Base-by-base conservation (phyloP, 1,284 basidiomycete genomes). In the Melampsora abietis-canadensis region DNA sequence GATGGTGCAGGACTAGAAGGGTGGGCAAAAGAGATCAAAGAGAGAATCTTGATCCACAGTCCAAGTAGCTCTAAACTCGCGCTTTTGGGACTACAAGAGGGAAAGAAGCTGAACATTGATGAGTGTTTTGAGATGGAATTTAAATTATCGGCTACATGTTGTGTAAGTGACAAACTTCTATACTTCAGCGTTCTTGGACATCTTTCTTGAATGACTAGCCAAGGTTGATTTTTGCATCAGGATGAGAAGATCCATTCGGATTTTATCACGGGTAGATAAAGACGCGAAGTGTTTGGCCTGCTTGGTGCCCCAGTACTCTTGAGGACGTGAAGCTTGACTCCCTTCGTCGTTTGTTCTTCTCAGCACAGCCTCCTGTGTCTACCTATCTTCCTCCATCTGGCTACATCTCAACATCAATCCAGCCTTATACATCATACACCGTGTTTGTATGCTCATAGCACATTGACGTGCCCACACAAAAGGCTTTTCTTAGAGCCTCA, bases 51-150 rank as follows among this genome's bases (percentile, higher is more conserved):
- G 61, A 79, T 86, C 77, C 87, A 92, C 68, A 93, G 92, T 81
- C 94, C 94, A 4, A 95, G 93, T 2, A 94, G 92, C 79, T 85
- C 95, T 79, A 92, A 90, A 80, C 89, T 97, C 34, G 87, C 93
- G 21, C 84, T 97, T 21, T 83, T 86, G 78, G 90, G 91, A 12
- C 86, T 94, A 76, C 87, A 90, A 67, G 84, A 85, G 76, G 92
- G 91, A 17, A 87, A 85, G 79, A 82, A 83, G 2, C 83, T 89
- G 82, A 76, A 85, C 17, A 84, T 96, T 62, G 84, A 86, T 21
- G 85, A 90, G 76, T 88, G 87, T 5, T 84, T 96, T 76, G 84
- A 90, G 78, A 92, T 91, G 88, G 94, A 94, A 82, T 83, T 90
- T 79, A 87, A 86, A 78, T 88, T 94, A 78, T 90, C 89, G 61